Conservation (phyloP, 176 grass and related monocot species). For the Phoenix dactylifera region DNA sequence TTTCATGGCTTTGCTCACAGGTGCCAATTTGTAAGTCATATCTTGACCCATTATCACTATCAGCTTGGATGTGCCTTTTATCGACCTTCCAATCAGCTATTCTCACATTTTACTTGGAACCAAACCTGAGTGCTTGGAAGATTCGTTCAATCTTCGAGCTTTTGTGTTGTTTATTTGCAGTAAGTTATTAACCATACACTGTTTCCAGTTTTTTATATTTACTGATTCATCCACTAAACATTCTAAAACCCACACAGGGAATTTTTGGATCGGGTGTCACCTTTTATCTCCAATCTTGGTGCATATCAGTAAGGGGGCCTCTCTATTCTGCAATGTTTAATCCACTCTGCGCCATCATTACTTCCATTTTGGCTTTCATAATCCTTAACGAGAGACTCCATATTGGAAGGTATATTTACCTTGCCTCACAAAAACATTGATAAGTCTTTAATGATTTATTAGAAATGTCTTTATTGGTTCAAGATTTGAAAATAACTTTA, state of each 20-base stretch:
- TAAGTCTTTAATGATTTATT: too few relatives aligned
- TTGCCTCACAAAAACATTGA: too few relatives aligned
- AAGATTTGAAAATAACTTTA: too few relatives aligned
- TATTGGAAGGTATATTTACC: slow-evolving; percentile 43
- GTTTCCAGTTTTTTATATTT: too few relatives aligned
- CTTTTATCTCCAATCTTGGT: slow-evolving; percentile 69
- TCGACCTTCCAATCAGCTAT: slow-evolving; percentile 34
- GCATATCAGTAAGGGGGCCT: slow-evolving; percentile 45
- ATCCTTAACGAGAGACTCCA: slow-evolving; percentile 44
- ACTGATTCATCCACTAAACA: too few relatives aligned
- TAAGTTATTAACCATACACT: slow-evolving; percentile 2
- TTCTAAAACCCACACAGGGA: slow-evolving; percentile 24
- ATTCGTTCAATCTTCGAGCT: slow-evolving; percentile 39
- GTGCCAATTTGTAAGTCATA: slow-evolving; percentile 60
- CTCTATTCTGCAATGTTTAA: slow-evolving; percentile 76
- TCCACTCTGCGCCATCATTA: slow-evolving; percentile 51
- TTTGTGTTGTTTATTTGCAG: slow-evolving; percentile 39
- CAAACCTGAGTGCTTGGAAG: slow-evolving; percentile 29
- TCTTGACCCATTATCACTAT: slow-evolving; percentile 47
- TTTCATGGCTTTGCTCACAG: slow-evolving; percentile 10
- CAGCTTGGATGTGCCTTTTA: slow-evolving; percentile 60
- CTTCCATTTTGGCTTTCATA: slow-evolving; percentile 27
- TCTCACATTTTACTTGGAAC: slow-evolving; percentile 27
- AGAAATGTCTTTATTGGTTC: too few relatives aligned
- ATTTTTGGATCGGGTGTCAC: slow-evolving; percentile 46